Evolutionary conservation across 148 eudicot genomes (phyloP).

Genomic region (Fagopyrum esculentum): DNA sequence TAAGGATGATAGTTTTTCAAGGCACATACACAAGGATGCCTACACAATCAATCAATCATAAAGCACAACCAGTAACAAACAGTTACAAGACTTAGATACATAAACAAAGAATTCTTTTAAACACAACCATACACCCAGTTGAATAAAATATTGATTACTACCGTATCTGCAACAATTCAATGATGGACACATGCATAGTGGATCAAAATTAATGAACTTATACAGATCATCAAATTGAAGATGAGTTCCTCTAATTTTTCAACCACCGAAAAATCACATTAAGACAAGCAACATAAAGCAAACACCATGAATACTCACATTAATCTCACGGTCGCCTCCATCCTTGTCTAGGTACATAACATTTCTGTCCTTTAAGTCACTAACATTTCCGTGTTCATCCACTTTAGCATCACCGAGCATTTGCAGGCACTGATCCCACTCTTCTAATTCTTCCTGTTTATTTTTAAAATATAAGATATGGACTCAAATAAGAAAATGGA

Average conservation of each 20-base stretch:
- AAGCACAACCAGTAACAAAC: neutral
- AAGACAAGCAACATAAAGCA: neutral
- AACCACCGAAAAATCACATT: neutral
- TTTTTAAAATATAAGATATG: neutral
- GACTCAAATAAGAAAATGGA: neutral
- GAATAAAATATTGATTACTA: neutral
- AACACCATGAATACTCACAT: slow-evolving; percentile 36
- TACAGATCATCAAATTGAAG: neutral
- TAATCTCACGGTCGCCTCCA: slow-evolving; percentile 90
- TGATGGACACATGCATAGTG: neutral
- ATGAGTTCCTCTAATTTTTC: neutral
- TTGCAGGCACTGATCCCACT: slow-evolving; percentile 95
- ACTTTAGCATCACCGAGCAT: slow-evolving; percentile 94
- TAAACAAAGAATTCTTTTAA: neutral
- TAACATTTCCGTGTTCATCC: slow-evolving; percentile 81
- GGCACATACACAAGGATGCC: neutral
- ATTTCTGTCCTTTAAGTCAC: slow-evolving; percentile 52
- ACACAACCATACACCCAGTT: neutral
- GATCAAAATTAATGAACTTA: neutral
- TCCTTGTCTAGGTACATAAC: slow-evolving; percentile 85
- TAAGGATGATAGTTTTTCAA: neutral
- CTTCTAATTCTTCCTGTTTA: slow-evolving; percentile 80
- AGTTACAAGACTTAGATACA: neutral
- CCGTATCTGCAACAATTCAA: neutral
- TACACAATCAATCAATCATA: neutral